Conservation (phyloP, 1,284 basidiomycete species). For the Papiliotrema nemorosa region DNA sequence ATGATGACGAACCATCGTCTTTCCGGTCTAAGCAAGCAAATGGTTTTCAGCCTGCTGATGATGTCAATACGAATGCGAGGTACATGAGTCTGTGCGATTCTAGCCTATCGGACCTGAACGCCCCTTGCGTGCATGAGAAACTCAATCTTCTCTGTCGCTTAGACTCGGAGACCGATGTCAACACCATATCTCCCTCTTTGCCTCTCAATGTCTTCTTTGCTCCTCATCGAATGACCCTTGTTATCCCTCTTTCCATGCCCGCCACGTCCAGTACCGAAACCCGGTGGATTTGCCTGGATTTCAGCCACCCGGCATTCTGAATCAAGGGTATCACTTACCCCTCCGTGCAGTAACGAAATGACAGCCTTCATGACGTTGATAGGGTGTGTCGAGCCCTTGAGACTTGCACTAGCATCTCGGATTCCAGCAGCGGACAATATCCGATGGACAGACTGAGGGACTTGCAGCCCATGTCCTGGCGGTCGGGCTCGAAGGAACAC, state of each 20-base stretch:
- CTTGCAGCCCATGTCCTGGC: slow-evolving; percentile 79
- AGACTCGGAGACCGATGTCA: slow-evolving; percentile 31
- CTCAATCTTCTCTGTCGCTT: too few relatives aligned
- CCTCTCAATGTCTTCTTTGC: slow-evolving; percentile 44
- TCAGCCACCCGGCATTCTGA: neutral
- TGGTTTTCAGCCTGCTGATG: too few relatives aligned
- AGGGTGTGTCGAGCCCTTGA: slow-evolving; percentile 85
- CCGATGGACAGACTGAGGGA: slow-evolving; percentile 80
- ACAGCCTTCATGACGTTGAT: slow-evolving; percentile 58
- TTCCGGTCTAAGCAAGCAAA: too few relatives aligned
- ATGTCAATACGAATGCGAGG: too few relatives aligned
- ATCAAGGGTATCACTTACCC: slow-evolving; percentile 24
- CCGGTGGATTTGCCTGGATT: slow-evolving; percentile 36
- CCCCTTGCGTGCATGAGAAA: too few relatives aligned
- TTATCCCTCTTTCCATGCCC: slow-evolving; percentile 35
- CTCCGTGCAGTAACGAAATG: slow-evolving; percentile 47
- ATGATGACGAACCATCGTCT: too few relatives aligned
- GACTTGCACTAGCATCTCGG: slow-evolving; percentile 88
- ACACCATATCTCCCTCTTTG: slow-evolving; percentile 48
- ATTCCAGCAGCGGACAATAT: slow-evolving; percentile 90
- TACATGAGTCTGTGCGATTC: too few relatives aligned
- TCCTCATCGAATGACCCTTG: slow-evolving; percentile 48
- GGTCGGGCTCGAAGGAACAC: slow-evolving; percentile 84
- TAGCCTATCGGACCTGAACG: too few relatives aligned
- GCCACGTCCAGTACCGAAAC: slow-evolving; percentile 40